Evolutionary conservation across 306 rosid species (phyloP).

Genomic region (Dryas alaskensis): DNA sequence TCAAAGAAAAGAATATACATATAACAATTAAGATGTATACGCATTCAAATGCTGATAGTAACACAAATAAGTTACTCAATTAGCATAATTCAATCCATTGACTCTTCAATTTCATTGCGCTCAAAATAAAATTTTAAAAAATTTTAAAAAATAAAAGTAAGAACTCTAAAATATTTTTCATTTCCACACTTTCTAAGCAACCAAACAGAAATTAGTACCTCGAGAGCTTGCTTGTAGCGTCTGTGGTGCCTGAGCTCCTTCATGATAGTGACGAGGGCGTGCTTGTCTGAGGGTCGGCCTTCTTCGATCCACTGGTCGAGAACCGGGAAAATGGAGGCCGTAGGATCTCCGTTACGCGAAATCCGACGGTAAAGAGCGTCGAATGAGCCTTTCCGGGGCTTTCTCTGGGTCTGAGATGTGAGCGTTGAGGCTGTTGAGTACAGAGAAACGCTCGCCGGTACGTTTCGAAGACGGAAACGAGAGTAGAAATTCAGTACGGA

Average conservation of each 20-base stretch:
- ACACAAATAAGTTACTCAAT: neutral
- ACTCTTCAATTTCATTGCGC: neutral
- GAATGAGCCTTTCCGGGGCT: neutral
- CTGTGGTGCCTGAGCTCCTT: slow-evolving; percentile 24
- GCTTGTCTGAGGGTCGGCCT: slow-evolving; percentile 1
- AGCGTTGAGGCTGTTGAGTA: slow-evolving; percentile 5
- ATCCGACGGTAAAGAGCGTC: slow-evolving; percentile 16
- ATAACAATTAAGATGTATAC: neutral
- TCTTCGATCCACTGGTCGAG: slow-evolving; percentile 26
- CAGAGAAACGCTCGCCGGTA: neutral
- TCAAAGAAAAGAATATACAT: too few relatives aligned
- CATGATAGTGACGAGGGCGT: neutral
- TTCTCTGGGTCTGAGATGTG: neutral
- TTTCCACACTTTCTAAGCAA: slow-evolving; percentile 4
- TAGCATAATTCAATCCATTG: neutral
- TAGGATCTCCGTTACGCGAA: slow-evolving; percentile 6
- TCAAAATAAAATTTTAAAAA: neutral
- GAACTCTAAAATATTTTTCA: neutral
- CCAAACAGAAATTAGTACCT: slow-evolving; percentile 13
- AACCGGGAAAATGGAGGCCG: slow-evolving; percentile 11
- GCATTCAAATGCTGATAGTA: neutral
- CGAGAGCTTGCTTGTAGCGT: slow-evolving; percentile 28
- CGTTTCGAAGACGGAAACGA: slow-evolving; percentile 19
- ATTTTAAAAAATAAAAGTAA: neutral
- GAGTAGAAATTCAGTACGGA: neutral